phyloP scores from a whole-genome alignment of 2,329 filamentous ascomycete genomes.

The Fusarium austroafricanum region DNA sequence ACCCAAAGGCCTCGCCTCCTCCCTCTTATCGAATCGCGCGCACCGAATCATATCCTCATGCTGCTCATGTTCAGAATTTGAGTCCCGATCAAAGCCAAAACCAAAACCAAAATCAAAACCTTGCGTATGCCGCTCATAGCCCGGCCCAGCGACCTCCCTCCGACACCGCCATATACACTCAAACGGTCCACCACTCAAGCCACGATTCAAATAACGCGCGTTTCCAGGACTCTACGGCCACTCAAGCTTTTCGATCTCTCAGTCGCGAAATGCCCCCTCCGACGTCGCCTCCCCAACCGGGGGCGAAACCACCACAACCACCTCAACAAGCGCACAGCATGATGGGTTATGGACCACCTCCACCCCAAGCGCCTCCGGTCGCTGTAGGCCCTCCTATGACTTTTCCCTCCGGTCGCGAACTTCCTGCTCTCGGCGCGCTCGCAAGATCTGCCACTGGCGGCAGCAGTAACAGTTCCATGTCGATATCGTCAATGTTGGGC shows the following conservation, averaged over 20 bases:
- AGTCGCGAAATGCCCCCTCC: conserved; percentile 61
- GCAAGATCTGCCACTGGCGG: conserved; percentile 54
- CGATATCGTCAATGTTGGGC: conserved; percentile 70
- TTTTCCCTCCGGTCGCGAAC: conserved; percentile 63
- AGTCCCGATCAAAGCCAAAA: conserved; percentile 30
- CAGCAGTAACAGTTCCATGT: conserved; percentile 66
- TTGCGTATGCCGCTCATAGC: conserved; percentile 50
- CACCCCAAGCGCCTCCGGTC: conserved; percentile 58
- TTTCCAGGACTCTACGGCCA: conserved; percentile 59
- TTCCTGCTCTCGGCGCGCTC: conserved; percentile 64
- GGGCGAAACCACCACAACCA: conserved; percentile 45
- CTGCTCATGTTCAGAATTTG: conserved; percentile 35
- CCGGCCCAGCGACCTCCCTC: conserved; percentile 52
- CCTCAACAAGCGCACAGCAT: conserved; percentile 49
- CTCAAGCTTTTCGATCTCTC: conserved; percentile 52
- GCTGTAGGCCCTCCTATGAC: conserved; percentile 58
- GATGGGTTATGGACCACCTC: conserved; percentile 58
- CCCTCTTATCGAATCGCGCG: conserved; percentile 33
- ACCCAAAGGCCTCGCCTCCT: conserved; percentile 15
- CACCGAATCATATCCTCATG: conserved; percentile 37
- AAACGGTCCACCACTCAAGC: conserved; percentile 46
- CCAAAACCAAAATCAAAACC: conserved; percentile 33
- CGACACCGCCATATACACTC: conserved; percentile 58
- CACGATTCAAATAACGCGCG: conserved; percentile 55
- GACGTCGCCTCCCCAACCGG: conserved; percentile 57